Evolutionary conservation across 257 asterid genomes (phyloP).

Genomic region (Penstemon barbatus): DNA sequence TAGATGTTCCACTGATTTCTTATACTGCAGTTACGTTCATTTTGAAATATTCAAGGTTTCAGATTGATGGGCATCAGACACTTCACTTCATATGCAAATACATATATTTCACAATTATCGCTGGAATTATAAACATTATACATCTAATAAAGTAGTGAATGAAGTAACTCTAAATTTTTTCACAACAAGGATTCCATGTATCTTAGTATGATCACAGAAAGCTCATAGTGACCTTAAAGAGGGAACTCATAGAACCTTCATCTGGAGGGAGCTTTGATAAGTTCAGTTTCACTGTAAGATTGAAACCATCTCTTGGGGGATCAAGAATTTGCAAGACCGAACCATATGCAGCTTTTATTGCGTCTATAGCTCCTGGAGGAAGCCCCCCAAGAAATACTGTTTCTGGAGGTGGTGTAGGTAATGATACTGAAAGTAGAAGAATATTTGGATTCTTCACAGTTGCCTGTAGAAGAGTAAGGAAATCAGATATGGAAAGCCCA

Average conservation of each 20-base stretch:
- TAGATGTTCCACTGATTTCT: background rate
- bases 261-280: conserved; percentile 92
- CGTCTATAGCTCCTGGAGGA: conserved; percentile 92
- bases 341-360: conserved; percentile 86
- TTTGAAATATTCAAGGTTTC: conserved; percentile 3
- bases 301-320: conserved; percentile 97
- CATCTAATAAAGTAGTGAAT: conserved; percentile 1
- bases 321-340: conserved; percentile 84
- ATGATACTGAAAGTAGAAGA: conserved; percentile 65
- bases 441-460: conserved; percentile 78
- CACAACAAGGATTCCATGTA: conserved; percentile 19
- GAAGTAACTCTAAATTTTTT: conserved; percentile 16
- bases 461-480: conserved; percentile 49
- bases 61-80: conserved; percentile 9
- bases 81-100: conserved; percentile 7
- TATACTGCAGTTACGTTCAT: conserved; percentile 6
- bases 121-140: background rate
- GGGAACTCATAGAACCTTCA: conserved; percentile 88
- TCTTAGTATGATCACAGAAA: conserved; percentile 41
- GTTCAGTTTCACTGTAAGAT: conserved; percentile 88
- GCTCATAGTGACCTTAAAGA: conserved; percentile 59
- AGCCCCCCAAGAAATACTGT: conserved; percentile 81
- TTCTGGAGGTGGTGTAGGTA: conserved; percentile 91
- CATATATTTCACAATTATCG: conserved; percentile 6
- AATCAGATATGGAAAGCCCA: conserved; percentile 13